phyloP scores from a whole-genome alignment of 2,329 filamentous ascomycete species.

The Penicillium hesseltinei region DNA sequence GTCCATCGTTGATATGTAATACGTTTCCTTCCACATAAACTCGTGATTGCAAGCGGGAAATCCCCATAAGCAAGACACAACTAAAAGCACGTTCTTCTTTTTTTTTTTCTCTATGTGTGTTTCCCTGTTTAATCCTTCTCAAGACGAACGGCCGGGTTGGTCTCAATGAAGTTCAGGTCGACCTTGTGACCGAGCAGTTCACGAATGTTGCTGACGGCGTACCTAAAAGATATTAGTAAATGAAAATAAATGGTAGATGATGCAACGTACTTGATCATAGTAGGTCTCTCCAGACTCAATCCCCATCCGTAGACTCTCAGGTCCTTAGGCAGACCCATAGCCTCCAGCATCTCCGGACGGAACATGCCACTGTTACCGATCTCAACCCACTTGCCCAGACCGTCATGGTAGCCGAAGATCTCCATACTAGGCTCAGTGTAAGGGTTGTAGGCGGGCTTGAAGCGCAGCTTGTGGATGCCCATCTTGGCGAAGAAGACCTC shows the following conservation, averaged over 20 bases:
- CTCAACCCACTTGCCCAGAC: slow-evolving; percentile 86
- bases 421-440: slow-evolving; percentile 98
- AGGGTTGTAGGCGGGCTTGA: slow-evolving; percentile 96
- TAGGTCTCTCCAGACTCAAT: slow-evolving; percentile 85
- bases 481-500: slow-evolving; percentile 95
- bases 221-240: slow-evolving; percentile 38
- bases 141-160: slow-evolving; percentile 84
- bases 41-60: slow-evolving; percentile 18
- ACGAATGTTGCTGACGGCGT: slow-evolving; percentile 82
- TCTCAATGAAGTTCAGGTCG: slow-evolving; percentile 87
- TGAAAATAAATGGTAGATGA: background rate
- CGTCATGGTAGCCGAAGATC: slow-evolving; percentile 93
- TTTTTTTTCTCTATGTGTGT: background rate
- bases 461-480: slow-evolving; percentile 81
- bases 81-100: slow-evolving; percentile 16
- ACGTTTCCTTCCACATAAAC: slow-evolving; percentile 23
- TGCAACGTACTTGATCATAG: slow-evolving; percentile 84
- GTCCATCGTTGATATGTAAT: slow-evolving; percentile 23
- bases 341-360: slow-evolving; percentile 92
- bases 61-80: slow-evolving; percentile 18
- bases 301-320: slow-evolving; percentile 95
- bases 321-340: slow-evolving; percentile 89
- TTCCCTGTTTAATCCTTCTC: slow-evolving; percentile 66
- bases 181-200: slow-evolving; percentile 94
- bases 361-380: slow-evolving; percentile 99